Conservation (phyloP, 805 yeast species). For the Wickerhamiella musiphila region DNA sequence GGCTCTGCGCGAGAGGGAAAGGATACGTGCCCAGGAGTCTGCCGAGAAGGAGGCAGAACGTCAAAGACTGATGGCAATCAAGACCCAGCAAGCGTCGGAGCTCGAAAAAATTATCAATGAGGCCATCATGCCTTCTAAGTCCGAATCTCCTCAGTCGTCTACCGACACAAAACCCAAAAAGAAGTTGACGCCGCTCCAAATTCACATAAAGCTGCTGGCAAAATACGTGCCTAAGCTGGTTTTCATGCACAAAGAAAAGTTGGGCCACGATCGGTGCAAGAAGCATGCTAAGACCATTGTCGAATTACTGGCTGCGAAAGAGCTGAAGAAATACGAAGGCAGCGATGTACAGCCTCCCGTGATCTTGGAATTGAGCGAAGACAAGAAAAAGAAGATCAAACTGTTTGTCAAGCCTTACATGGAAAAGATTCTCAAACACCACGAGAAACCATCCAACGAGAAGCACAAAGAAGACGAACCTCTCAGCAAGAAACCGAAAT, state of each 20-base stretch:
- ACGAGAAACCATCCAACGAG: no score
- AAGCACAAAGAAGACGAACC: not conserved
- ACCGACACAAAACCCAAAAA: slow-evolving; percentile 10
- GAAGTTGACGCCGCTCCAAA: slow-evolving; percentile 10
- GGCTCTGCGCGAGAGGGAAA: slow-evolving; percentile 11
- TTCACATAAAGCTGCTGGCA: slow-evolving; percentile 34
- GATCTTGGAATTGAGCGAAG: slow-evolving; percentile 41
- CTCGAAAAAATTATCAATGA: slow-evolving; percentile 18
- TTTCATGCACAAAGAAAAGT: slow-evolving; percentile 36
- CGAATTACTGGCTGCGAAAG: slow-evolving; percentile 49
- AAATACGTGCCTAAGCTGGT: slow-evolving; percentile 62
- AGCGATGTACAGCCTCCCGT: slow-evolving; percentile 15
- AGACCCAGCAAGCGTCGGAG: slow-evolving; percentile 21
- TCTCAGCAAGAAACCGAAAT: no score
- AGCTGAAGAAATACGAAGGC: slow-evolving; percentile 25
- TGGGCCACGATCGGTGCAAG: slow-evolving; percentile 61
- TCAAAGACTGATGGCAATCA: slow-evolving; percentile 5
- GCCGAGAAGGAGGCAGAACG: slow-evolving; percentile 14
- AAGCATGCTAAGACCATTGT: slow-evolving; percentile 68
- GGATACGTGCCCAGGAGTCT: slow-evolving; percentile 5
- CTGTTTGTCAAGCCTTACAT: slow-evolving; percentile 31
- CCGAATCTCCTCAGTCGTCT: not conserved
- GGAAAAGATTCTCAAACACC: slow-evolving; percentile 13
- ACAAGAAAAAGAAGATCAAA: slow-evolving; percentile 53
- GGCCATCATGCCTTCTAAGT: slow-evolving; percentile 5